Percentiles rank a stretch among this genome's conserved stretches.
phyloP scores from a whole-genome alignment of 768 basidiomycete species.

The Termitomyces eurrhizus region DNA sequence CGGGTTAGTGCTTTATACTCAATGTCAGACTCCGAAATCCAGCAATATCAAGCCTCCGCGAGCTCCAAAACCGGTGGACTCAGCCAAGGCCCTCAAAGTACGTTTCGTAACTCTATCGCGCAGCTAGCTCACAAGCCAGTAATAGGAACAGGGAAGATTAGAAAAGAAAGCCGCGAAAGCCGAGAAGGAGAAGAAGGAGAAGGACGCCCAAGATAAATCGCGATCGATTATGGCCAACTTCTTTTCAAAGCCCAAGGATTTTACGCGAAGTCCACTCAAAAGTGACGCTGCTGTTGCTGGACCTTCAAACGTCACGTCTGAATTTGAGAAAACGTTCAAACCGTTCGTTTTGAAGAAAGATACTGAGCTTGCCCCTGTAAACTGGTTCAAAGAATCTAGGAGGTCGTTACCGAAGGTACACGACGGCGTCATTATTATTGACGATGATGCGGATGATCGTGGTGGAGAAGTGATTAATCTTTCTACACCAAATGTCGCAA shows the following conservation, averaged over 20 bases:
- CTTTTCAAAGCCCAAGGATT: constrained; percentile 61
- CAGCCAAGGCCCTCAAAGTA: constrained; percentile 60
- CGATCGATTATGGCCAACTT: constrained; percentile 75
- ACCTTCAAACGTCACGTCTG: constrained; percentile 42
- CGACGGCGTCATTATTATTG: constrained; percentile 58
- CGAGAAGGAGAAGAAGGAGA: constrained; percentile 69
- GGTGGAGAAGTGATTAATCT: constrained; percentile 24
- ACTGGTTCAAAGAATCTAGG: constrained; percentile 52
- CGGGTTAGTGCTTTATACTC: background rate
- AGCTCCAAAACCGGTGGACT: constrained; percentile 49
- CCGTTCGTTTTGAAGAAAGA: constrained; percentile 80
- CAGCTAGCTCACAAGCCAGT: constrained; percentile 1
- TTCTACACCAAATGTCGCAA: constrained; percentile 19
- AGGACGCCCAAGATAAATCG: constrained; percentile 69
- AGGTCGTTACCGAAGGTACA: constrained; percentile 16
- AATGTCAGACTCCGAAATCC: constrained; percentile 5
- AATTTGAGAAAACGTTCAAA: constrained; percentile 75
- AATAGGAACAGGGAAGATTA: constrained; percentile 62
- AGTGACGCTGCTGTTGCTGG: constrained; percentile 28
- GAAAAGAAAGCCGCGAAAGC: constrained; percentile 67
- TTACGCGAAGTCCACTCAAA: constrained; percentile 17
- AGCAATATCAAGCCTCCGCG: constrained; percentile 27
- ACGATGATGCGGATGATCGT: constrained; percentile 22
- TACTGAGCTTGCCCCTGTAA: constrained; percentile 64
- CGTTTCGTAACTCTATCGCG: background rate